Evolutionary conservation across 2,329 filamentous ascomycete species (phyloP), one percentile per base, ranked within the genome.

Genomic region (Lachnellula subtilissima): DNA sequence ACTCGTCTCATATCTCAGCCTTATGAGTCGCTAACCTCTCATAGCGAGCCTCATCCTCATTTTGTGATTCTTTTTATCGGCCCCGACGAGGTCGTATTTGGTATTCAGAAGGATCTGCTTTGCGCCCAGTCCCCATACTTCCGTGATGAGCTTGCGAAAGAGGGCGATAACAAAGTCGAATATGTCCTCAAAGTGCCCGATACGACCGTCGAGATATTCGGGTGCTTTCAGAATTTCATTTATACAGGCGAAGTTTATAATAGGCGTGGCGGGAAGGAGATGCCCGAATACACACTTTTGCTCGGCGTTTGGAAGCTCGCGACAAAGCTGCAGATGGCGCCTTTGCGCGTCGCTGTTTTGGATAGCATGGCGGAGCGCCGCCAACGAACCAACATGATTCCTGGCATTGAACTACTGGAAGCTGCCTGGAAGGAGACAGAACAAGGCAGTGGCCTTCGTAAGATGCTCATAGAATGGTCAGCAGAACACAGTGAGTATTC

Each of bases 361-460:
- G 78, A 80, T 37, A 76, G 78, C 43, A 85, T 86, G 83, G 67
- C 73, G 15, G 80, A 84, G 58, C 79, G 76, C 57, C 75, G 81
- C 35, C 75, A 75, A 12, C 62, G 76, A 28, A 84, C 81, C 0
- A 72, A 76, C 50, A 72, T 74, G 17, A 85, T 86, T 45, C 83
- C 83, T 1, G 77, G 80, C 3, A 81, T 81, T 0, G 78, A 79
- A 2, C 73, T 85, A 1, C 76, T 86, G 5, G 78, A 85, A 1
- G 77, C 81, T 62, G 82, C 83, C 6, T 86, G 83, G 82, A 76
- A 79, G 49, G 81, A 85, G 51, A 84, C 82, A 0, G 81, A 81
- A 0, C 80, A 82, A 60, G 82, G 81, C 8, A 85, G 82, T 2
- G 76, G 80, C 0, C 80, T 86, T 49, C 76, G 83, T 40, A 75